Percentiles rank a stretch among this genome's conserved stretches.
phyloP scores from a whole-genome alignment of 768 basidiomycete species.

The Omphalotus guepiniiformis region DNA sequence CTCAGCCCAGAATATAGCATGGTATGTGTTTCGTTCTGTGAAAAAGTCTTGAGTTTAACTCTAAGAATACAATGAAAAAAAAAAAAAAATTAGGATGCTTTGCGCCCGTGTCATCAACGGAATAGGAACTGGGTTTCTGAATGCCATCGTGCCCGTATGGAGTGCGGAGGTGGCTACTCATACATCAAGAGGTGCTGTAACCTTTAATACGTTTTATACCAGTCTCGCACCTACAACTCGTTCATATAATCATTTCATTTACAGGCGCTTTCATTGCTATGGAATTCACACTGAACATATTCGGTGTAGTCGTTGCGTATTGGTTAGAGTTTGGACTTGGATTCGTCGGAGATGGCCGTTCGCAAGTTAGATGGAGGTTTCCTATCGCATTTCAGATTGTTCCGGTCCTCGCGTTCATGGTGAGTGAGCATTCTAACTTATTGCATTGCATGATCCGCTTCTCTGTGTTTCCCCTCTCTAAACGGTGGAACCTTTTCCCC shows the following conservation, averaged over 20 bases:
- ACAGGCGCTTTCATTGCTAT: slow-evolving; percentile 39
- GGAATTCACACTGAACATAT: slow-evolving; percentile 37
- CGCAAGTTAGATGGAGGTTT: slow-evolving; percentile 35
- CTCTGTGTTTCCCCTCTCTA: background rate
- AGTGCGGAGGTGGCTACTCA: slow-evolving; percentile 41
- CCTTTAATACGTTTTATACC: background rate
- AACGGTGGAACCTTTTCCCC: background rate
- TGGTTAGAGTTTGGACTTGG: slow-evolving; percentile 43
- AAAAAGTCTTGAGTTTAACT: background rate
- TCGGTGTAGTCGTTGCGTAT: slow-evolving; percentile 42
- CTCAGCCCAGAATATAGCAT: slow-evolving; percentile 37
- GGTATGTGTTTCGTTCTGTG: slow-evolving; percentile 20
- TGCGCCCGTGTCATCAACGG: slow-evolving; percentile 41
- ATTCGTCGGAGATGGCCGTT: slow-evolving; percentile 37
- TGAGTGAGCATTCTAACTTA: slow-evolving; percentile 10
- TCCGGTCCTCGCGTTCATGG: slow-evolving; percentile 36
- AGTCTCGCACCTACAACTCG: background rate
- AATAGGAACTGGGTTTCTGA: slow-evolving; percentile 40
- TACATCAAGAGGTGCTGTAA: slow-evolving; percentile 31
- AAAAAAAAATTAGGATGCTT: slow-evolving; percentile 32
- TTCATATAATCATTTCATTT: background rate
- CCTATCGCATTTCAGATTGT: slow-evolving; percentile 43
- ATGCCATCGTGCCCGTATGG: slow-evolving; percentile 43
- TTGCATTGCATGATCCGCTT: too few species aligned
- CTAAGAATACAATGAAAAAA: background rate